A percentile compares a stretch with the other conserved stretches of the same genome.
These are phyloP conservation scores for Fusarium foetens DNA, from an alignment of 2,329 filamentous ascomycete genomes.

Conservation along the genomic window DNA sequence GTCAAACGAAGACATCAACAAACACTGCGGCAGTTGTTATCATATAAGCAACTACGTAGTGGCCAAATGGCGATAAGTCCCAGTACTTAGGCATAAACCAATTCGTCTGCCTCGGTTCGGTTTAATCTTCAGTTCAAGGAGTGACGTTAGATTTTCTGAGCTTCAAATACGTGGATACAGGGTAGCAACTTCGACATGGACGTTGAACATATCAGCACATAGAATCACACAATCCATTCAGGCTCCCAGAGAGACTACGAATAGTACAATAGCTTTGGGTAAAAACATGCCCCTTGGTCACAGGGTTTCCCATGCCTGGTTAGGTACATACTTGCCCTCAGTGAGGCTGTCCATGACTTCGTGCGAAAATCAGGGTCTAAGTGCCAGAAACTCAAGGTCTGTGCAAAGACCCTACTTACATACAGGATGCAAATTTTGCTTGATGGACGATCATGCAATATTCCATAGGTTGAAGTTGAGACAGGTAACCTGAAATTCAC, in stretches of 20 bases:
- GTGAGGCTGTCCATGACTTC: neutral
- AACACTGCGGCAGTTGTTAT: neutral
- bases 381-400: neutral
- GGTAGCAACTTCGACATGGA: neutral
- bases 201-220: neutral
- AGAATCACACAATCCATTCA: neutral
- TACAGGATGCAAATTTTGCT: neutral
- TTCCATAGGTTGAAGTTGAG: neutral
- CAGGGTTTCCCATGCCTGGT: neutral
- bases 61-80: neutral
- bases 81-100: neutral
- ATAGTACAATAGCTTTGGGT: rapidly evolving
- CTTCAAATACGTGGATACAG: neutral
- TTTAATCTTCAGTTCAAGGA: neutral
- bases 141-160: neutral
- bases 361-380: neutral
- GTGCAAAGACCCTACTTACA: neutral
- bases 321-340: neutral
- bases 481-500: neutral
- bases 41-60: neutral
- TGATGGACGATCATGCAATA: neutral
- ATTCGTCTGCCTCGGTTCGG: neutral
- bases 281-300: neutral
- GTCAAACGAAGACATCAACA: neutral
- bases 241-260: neutral